Evolutionary conservation across 257 asterid genomes (phyloP), one percentile per base, ranked within the genome.

Genomic region (Handroanthus guayacan): DNA sequence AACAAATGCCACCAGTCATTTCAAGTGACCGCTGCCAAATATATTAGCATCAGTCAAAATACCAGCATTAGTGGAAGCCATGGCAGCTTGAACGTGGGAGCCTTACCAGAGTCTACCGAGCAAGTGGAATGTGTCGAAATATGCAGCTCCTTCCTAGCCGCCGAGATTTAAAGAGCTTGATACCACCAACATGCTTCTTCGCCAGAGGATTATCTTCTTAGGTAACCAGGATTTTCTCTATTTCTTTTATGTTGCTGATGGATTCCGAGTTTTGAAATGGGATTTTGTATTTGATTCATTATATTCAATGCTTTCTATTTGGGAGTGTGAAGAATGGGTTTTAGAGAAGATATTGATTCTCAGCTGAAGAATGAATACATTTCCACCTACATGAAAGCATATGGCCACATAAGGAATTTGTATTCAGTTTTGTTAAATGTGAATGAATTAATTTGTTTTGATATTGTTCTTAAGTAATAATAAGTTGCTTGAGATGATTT

Each of bases 141-240:
- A 81, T 48, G 88, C 88, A 31, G 87, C 91, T n/a, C 99, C 98
- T 16, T 75, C 99, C 60, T 84, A 92, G 97, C 81, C 90, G 66
- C 97, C 97, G 71, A 85, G 95, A 82, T 91, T 95, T 81, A 97
- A 95, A 78, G 98, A 95, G 81, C 97, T 95, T 38, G 97, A 93
- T 62, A 90, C 99, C 70, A 95, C 97, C 77, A 93, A 87, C 84
- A 95, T 91, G 99, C 99, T 95, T 82, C 99, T 93, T 80, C 94
- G 97, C 74, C 98, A 95, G 84, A 82, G 98, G 75, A 95, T 91
- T 79, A 79, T 95, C 86, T 95, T 91, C 86, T 79, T 95, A 88
- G 98, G 97, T 70, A 17, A 87, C 63, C 96, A 91, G 97, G 97
- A n/a, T 95, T 74, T 79, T 37, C 7, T 55, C 69, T 45, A 7